Evolutionary conservation across 805 yeast genomes (phyloP).

Genomic region (Wickerhamomyces queroliae): DNA sequence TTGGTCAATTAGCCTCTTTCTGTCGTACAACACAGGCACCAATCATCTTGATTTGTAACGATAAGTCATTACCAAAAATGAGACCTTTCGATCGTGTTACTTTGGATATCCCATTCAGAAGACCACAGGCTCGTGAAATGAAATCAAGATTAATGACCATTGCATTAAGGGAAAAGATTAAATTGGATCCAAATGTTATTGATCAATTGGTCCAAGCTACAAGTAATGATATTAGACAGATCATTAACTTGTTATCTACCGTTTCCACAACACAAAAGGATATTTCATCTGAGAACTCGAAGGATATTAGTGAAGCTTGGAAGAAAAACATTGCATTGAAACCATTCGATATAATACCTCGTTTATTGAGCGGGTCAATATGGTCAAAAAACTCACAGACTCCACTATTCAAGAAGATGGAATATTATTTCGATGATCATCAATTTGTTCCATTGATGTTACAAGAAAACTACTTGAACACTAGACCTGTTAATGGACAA

Average conservation of each 20-base stretch:
- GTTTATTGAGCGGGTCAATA: conserved; percentile 53
- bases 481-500: conserved; percentile 47
- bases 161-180: conserved; percentile 77
- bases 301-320: conserved; percentile 64
- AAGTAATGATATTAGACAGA: conserved; percentile 88
- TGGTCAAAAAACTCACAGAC: conserved; percentile 48
- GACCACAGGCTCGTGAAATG: conserved; percentile 82
- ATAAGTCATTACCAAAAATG: conserved; percentile 89
- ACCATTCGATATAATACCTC: conserved; percentile 84
- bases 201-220: conserved; percentile 84
- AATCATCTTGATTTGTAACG: conserved; percentile 89
- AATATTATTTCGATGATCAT: conserved; percentile 87
- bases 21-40: conserved; percentile 87
- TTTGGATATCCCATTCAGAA: conserved; percentile 74
- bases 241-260: conserved; percentile 82
- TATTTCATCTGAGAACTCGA: conserved; percentile 60
- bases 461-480: conserved; percentile 81
- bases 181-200: conserved; percentile 72
- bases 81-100: conserved; percentile 86
- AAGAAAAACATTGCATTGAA: conserved; percentile 85
- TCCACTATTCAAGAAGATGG: conserved; percentile 74
- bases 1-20: conserved; percentile 85
- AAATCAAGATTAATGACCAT: conserved; percentile 84
- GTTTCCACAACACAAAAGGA: conserved; percentile 67
- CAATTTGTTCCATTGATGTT: conserved; percentile 94